Evolutionary conservation across 2,329 filamentous ascomycete genomes (phyloP).

Genomic region (Neurospora sp.): DNA sequence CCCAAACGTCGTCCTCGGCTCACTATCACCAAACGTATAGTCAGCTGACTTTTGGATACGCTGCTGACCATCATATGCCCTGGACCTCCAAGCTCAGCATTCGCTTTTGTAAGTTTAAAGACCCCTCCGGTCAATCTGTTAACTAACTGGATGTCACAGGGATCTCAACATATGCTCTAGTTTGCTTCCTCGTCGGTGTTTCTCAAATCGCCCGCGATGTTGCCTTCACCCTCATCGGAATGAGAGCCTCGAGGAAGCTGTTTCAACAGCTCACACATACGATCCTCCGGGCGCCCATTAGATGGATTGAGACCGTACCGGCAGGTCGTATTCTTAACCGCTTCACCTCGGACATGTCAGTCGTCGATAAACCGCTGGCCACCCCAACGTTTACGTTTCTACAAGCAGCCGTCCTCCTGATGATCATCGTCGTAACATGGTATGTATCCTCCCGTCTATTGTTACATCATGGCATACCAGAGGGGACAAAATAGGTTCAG

Average conservation of each 20-base stretch:
- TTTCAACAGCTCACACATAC: slow-evolving; percentile 26
- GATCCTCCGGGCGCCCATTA: slow-evolving; percentile 29
- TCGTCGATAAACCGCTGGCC: slow-evolving; percentile 26
- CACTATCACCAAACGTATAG: neutral
- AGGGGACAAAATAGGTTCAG: neutral
- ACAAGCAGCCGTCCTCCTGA: slow-evolving; percentile 19
- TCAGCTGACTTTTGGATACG: neutral
- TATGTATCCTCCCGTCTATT: slow-evolving; percentile 7
- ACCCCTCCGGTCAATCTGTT: too few species aligned
- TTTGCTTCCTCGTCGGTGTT: slow-evolving; percentile 19
- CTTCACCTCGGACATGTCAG: slow-evolving; percentile 30
- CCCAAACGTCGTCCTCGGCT: neutral
- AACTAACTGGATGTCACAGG: slow-evolving; percentile 3
- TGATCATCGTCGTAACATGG: slow-evolving; percentile 28
- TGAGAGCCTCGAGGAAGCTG: slow-evolving; percentile 21
- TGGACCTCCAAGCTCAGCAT: neutral
- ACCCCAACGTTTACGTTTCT: slow-evolving; percentile 22
- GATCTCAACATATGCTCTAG: slow-evolving; percentile 21
- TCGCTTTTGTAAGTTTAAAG: neutral
- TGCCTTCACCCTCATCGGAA: slow-evolving; percentile 21
- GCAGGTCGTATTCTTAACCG: slow-evolving; percentile 31
- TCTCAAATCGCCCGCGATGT: slow-evolving; percentile 17
- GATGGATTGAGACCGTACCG: slow-evolving; percentile 30
- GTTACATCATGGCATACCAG: neutral
- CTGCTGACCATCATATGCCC: neutral